These are phyloP conservation scores for Sedum album DNA, from an alignment of 164 flowering plant species.

Conservation along the genomic window DNA sequence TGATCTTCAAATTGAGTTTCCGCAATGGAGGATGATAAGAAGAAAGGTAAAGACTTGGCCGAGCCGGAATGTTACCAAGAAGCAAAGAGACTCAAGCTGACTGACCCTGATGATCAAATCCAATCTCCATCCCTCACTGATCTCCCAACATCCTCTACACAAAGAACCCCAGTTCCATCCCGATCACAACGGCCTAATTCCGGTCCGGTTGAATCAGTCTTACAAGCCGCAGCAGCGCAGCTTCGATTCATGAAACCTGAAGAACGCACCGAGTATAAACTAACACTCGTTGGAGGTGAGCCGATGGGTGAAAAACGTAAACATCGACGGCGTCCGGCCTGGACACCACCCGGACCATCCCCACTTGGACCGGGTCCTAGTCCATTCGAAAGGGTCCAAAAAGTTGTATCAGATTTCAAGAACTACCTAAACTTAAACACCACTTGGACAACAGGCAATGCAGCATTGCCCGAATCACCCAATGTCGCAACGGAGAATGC, in stretches of 20 bases:
- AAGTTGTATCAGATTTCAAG: neutral
- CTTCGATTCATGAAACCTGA: neutral
- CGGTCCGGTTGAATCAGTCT: neutral
- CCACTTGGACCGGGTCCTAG: neutral
- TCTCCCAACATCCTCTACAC: too few species aligned
- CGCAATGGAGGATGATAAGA: neutral
- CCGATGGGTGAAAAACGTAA: neutral
- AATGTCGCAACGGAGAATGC: neutral
- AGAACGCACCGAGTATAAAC: neutral
- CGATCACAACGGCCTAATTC: neutral
- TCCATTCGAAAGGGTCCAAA: neutral
- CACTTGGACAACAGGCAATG: neutral
- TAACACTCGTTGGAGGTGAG: neutral
- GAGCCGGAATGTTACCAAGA: neutral
- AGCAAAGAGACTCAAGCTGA: neutral
- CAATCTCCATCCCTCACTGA: neutral
- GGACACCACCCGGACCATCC: neutral
- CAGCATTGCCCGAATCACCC: neutral
- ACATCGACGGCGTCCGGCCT: neutral
- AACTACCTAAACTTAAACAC: neutral
- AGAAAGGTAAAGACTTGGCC: neutral
- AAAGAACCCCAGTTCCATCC: too few species aligned
- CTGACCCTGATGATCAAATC: neutral
- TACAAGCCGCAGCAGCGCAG: neutral
- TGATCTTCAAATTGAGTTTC: neutral